phyloP scores from a whole-genome alignment of 2,329 filamentous ascomycete genomes.

The Neophaeococcomyces aloes region DNA sequence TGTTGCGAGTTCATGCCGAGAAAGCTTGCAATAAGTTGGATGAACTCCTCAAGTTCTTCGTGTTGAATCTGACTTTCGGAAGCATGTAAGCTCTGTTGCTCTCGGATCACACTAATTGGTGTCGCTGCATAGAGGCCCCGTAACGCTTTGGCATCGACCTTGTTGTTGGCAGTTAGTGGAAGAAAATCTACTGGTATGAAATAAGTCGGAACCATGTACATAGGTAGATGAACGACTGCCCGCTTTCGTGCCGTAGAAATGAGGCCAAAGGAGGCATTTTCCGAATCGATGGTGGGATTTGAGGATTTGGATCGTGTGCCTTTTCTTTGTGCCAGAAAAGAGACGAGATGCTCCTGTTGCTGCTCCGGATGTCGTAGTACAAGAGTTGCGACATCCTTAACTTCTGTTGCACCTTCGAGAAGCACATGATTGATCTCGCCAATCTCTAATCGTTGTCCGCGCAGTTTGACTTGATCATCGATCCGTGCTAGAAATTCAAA shows the following conservation, averaged over 20 bases:
- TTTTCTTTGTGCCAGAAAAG: slow-evolving; percentile 48
- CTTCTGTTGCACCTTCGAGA: slow-evolving; percentile 44
- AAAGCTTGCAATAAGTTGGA: slow-evolving; percentile 26
- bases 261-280: slow-evolving; percentile 30
- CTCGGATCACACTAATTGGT: slow-evolving; percentile 51
- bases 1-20: slow-evolving; percentile 34
- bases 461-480: slow-evolving; percentile 85
- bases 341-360: slow-evolving; percentile 71
- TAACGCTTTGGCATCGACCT: slow-evolving; percentile 64
- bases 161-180: slow-evolving; percentile 81
- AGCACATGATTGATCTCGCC: slow-evolving; percentile 85
- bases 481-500: slow-evolving; percentile 81
- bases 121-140: slow-evolving; percentile 50
- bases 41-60: not conserved
- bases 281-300: slow-evolving; percentile 29
- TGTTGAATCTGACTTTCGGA: slow-evolving; percentile 35
- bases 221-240: slow-evolving; percentile 61
- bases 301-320: slow-evolving; percentile 12
- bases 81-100: slow-evolving; percentile 34
- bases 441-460: slow-evolving; percentile 79
- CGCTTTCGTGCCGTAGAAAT: slow-evolving; percentile 44
- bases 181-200: slow-evolving; percentile 61
- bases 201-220: slow-evolving; percentile 86
- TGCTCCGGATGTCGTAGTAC: slow-evolving; percentile 61
- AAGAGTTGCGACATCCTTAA: slow-evolving; percentile 65